Base-by-base conservation (phyloP, 805 yeast species). In the Monosporozyma unispora region DNA sequence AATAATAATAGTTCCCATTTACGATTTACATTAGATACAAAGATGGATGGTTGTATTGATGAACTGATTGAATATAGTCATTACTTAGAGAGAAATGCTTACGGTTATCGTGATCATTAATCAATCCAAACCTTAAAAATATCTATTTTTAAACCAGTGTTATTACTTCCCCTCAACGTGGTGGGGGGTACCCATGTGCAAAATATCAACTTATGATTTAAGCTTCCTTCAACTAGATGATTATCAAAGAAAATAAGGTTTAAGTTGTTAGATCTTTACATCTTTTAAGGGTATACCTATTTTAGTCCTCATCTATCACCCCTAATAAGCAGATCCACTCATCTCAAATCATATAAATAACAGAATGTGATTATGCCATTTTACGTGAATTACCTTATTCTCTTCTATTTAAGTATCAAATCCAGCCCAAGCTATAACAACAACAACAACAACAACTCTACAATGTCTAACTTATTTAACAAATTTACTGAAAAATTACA, bases 391-490 rank as follows among this genome's bases (percentile, higher is more conserved):
- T 11, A 29, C n/a, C 4, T 7, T 29, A 29, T 29, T 14, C 10
- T 14, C n/a, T 16, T 16, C 39, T 35, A 22, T 11, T 39, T 12
- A 22, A 19, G 10, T 4, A 39, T 9, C 16, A 19, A 21, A 14
- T 8, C 21, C 27, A 21, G 21, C 22, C 5, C 10, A 9, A 35
- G 18, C 31, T 46, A 44, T 12, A 31, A 14, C n/a, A 3, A 9
- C 33, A 39, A 12, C 42, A 39, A 18, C 21, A 7, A 37, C 11
- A 37, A 37, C 23, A 37, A 18, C 40, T 29, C 22, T 28, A 49
- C 31, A 42, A 64, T 64, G 69, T 63, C 69, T 28, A 62, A 63
- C 45, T 48, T 63, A 52, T 43, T 64, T 35, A 64, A 63, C 56
- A 64, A 64, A 46, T 52, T 65, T 19, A 50, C 63, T 25, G 69